These are phyloP conservation scores for Buxus sempervirens DNA, from an alignment of 164 flowering plant species.

Conservation along the genomic window DNA sequence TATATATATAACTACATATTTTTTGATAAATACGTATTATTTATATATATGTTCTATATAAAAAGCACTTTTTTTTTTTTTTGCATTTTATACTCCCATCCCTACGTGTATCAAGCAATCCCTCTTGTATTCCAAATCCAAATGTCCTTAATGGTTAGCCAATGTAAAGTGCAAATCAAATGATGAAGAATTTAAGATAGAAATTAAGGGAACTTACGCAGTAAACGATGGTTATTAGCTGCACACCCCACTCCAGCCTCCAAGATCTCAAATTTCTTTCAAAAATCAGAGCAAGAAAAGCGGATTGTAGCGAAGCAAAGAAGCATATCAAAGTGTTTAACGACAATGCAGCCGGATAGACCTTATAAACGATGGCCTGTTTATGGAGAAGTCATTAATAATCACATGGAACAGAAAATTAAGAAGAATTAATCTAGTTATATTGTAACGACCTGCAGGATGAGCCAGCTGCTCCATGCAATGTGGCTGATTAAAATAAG, in stretches of 20 bases:
- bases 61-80: too few relatives aligned
- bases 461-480: constrained; percentile 36
- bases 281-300: constrained; percentile 30
- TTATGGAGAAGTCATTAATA: not conserved
- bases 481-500: constrained; percentile 25
- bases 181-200: too few relatives aligned
- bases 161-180: too few relatives aligned
- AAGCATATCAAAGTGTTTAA: constrained; percentile 35
- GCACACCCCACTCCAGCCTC: constrained; percentile 40
- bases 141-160: too few relatives aligned
- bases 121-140: too few relatives aligned
- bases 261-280: constrained; percentile 25
- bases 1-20: too few relatives aligned
- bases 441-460: constrained; percentile 31
- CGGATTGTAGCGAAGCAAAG: constrained; percentile 39
- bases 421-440: too few relatives aligned
- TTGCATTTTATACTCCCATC: too few relatives aligned
- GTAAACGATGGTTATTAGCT: constrained; percentile 38
- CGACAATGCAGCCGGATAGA: constrained; percentile 39
- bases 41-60: too few relatives aligned
- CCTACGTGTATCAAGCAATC: too few relatives aligned
- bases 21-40: too few relatives aligned
- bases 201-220: constrained; percentile 22
- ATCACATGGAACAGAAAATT: too few relatives aligned
- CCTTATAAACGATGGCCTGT: constrained; percentile 30